phyloP scores from a whole-genome alignment of 371 early-diverging fungal genomes.

The Gilbertella persicaria region DNA sequence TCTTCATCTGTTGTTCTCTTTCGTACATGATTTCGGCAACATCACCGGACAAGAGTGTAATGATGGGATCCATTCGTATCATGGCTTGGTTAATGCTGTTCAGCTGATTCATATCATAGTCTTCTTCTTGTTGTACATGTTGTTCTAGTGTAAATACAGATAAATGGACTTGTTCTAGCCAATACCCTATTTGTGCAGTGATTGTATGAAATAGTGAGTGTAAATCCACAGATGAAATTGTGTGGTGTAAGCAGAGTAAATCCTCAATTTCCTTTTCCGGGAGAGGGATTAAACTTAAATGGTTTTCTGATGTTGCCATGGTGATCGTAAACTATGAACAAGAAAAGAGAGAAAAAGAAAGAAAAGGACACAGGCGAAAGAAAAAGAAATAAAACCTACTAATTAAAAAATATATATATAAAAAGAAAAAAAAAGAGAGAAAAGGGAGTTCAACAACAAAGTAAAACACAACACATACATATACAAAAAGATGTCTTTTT shows the following conservation, averaged over 20 bases:
- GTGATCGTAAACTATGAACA: too few species aligned
- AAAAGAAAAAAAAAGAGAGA: too few species aligned
- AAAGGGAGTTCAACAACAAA: too few species aligned
- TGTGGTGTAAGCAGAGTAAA: conserved; percentile 34
- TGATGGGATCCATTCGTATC: conserved; percentile 51
- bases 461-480: too few species aligned
- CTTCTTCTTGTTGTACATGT: conserved; percentile 40
- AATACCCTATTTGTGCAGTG: conserved; percentile 36
- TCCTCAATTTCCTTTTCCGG: conserved; percentile 38
- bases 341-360: too few species aligned
- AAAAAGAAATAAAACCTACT: too few species aligned
- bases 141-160: conserved; percentile 55
- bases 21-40: conserved; percentile 39
- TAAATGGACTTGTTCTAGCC: conserved; percentile 58
- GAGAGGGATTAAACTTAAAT: conserved; percentile 4
- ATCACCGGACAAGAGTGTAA: conserved; percentile 50
- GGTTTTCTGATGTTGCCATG: too few species aligned
- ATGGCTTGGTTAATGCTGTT: conserved; percentile 38
- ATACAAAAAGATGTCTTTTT: too few species aligned
- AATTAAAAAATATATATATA: too few species aligned
- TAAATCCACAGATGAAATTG: conserved; percentile 40
- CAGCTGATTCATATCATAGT: conserved; percentile 2
- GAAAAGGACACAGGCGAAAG: too few species aligned
- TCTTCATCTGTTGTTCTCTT: conserved; percentile 22
- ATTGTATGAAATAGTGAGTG: conserved; percentile 36